Evolutionary conservation across 257 asterid genomes (phyloP).

Genomic region (Solanum sparsipilum): DNA sequence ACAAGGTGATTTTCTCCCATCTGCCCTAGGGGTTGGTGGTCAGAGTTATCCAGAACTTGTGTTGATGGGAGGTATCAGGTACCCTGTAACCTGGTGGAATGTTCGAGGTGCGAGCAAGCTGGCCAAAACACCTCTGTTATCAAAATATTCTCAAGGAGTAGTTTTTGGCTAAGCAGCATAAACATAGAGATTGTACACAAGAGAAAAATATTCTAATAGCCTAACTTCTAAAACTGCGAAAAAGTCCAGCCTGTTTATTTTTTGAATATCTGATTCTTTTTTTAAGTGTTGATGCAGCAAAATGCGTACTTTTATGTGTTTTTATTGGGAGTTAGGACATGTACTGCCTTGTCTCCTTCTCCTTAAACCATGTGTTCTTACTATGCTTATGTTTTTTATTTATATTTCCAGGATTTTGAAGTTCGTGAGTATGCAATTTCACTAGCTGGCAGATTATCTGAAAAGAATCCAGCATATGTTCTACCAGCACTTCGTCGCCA

Average conservation of each 20-base stretch:
- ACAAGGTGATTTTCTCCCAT: neutral
- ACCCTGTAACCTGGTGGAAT: neutral
- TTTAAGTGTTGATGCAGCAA: neutral
- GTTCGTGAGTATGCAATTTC: constrained; percentile 92
- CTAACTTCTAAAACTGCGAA: neutral
- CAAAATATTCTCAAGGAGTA: neutral
- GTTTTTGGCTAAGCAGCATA: neutral
- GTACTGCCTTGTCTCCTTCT: neutral
- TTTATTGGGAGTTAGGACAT: neutral
- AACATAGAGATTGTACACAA: neutral
- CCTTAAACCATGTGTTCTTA: neutral
- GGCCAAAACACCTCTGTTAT: neutral
- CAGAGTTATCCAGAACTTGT: neutral
- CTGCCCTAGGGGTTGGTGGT: neutral
- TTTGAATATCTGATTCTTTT: neutral
- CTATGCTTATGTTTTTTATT: constrained; percentile 1
- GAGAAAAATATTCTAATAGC: neutral
- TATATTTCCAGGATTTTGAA: constrained; percentile 52
- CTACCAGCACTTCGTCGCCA: constrained; percentile 99
- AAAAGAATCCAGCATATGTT: constrained; percentile 97
- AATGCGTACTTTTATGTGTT: neutral
- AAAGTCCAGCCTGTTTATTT: neutral
- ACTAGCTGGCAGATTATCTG: constrained; percentile 94
- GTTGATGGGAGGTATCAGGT: neutral
- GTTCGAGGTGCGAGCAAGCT: neutral